Evolutionary conservation across 2,329 filamentous ascomycete species (phyloP), one percentile per base, ranked within the genome.

Genomic region (Venturia nashicola): DNA sequence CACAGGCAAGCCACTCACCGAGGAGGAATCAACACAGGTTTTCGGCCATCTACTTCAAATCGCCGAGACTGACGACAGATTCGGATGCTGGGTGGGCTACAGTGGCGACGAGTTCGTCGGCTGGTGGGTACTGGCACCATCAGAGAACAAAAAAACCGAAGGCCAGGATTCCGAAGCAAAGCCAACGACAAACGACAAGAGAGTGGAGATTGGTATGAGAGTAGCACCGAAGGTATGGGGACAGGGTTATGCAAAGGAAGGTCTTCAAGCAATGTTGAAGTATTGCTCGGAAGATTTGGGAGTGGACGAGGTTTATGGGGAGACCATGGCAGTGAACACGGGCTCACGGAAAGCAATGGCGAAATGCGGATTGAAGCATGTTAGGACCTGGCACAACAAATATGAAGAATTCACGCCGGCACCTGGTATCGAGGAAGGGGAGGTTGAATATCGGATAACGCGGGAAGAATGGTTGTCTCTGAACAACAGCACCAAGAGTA

Each of bases 221-320:
- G 42, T 61, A n/a, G 39, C 36, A 23, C 59, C 59, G 7, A 61
- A 46, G 23, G n/a, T 42, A 9, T 61, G 59, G 59, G 59, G 59
- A n/a, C 59, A 61, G 27, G 59, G 59, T 12, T 61, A 46, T 46
- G 59, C 59, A 11, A 61, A 61, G 23, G 59, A 61, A 61, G 59
- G 59, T 18, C 59, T 61, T 61, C 2, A 61, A 46, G 59, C 59
- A 14, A 40, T 61, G 42, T n/a, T 61, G 12, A 61, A 32, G 59
- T 46, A 61, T 44, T 61, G 39, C 23, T n/a, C 46, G 36, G 59
- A 61, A 20, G 59, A 61, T 46, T 14, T 42, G 36, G 59, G 59
- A 43, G 59, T 20, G n/a, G 59, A 61, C 8, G 59, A 61, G 27
- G 59, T 61, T 16, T 61, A 43, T 46, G 59, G 59, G 23, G 59